Base-by-base conservation (phyloP, 2,329 filamentous ascomycete species). In the Neophaeococcomyces aloes region DNA sequence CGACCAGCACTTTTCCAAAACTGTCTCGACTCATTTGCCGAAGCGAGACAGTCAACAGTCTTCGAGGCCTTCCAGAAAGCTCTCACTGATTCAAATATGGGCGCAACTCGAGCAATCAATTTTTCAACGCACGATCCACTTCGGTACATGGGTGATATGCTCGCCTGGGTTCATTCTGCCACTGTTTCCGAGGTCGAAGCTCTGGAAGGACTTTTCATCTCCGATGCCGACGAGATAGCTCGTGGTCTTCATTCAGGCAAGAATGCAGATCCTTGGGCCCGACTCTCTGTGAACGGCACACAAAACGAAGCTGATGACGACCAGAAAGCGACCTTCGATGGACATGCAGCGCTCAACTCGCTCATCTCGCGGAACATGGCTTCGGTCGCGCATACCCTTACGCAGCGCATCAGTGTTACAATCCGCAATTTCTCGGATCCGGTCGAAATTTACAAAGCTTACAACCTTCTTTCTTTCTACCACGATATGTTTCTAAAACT, bases 141-240 rank as follows among this genome's bases (percentile, higher is more conserved):
- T 19, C 79, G 91, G 15, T 96, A 96, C 61, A 79, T 93, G 2
- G 87, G 91, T 42, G 91, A 98, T 59, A 98, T 98, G 88, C 74
- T 98, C 11, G 91, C 91, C 4, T 98, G 91, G 91, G 79, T 83
- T 4, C 91, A 98, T 61, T 94, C 91, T 0, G 84, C 88, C 2
- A 82, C 89, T 0, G 91, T 98, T 1, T 93, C 89, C 25, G 91
- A 98, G 62, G 77, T 85, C 41, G 91, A 98, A 63, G 87, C 88
- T 0, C 71, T 98, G 4, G 89, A 96, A 61, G 79, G 86, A 2
- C 69, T 98, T 1, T 98, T 98, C 58, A 81, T 95, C 32, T 82
- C 83, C 0, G 88, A 95, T 49, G 88, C 85, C 2, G 84, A 91
- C 49, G 86, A 94, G 56, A 84, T 96, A 45, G 82, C 83, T 19